Percentiles rank a stretch among this genome's conserved stretches.
Evolutionary conservation across 495 filamentous ascomycete species (phyloP).

Genomic region (Lasiosphaeris hirsuta): DNA sequence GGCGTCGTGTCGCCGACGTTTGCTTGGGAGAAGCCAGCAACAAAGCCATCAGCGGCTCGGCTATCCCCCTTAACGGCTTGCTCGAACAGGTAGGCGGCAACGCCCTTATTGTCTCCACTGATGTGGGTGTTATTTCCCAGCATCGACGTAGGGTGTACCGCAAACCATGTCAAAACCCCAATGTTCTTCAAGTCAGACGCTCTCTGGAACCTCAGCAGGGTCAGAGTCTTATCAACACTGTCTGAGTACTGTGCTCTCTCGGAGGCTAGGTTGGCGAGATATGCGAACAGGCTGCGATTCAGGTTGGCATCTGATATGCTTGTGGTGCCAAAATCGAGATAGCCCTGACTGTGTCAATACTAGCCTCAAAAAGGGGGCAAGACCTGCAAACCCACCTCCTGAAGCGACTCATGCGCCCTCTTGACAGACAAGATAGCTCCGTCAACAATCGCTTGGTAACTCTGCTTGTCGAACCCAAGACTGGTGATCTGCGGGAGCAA

Average conservation of each 20-base stretch:
- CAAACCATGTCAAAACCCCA: constrained; percentile 87
- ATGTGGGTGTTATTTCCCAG: constrained; percentile 90
- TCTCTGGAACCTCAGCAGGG: constrained; percentile 74
- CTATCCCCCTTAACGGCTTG: constrained; percentile 53
- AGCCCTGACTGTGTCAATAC: constrained; percentile 45
- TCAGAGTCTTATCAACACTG: constrained; percentile 79
- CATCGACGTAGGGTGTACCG: constrained; percentile 89
- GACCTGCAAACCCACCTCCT: constrained; percentile 17
- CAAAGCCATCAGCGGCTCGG: constrained; percentile 63
- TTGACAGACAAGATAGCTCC: constrained; percentile 78
- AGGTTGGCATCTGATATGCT: constrained; percentile 78
- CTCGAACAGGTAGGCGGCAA: constrained; percentile 85
- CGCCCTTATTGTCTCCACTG: constrained; percentile 94
- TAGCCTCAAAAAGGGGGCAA: not conserved
- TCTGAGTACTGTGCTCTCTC: constrained; percentile 66
- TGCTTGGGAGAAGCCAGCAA: constrained; percentile 92
- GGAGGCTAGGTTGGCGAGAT: constrained; percentile 79
- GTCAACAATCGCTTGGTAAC: constrained; percentile 86
- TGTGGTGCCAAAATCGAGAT: constrained; percentile 69
- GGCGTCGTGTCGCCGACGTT: constrained; percentile 92
- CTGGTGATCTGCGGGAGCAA: constrained; percentile 91
- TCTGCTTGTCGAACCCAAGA: constrained; percentile 83
- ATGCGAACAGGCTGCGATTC: constrained; percentile 87
- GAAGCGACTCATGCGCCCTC: constrained; percentile 72
- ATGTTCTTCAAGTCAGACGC: constrained; percentile 67